Conservation (phyloP, 768 basidiomycete genomes). For the Hypholoma fasciculare region DNA sequence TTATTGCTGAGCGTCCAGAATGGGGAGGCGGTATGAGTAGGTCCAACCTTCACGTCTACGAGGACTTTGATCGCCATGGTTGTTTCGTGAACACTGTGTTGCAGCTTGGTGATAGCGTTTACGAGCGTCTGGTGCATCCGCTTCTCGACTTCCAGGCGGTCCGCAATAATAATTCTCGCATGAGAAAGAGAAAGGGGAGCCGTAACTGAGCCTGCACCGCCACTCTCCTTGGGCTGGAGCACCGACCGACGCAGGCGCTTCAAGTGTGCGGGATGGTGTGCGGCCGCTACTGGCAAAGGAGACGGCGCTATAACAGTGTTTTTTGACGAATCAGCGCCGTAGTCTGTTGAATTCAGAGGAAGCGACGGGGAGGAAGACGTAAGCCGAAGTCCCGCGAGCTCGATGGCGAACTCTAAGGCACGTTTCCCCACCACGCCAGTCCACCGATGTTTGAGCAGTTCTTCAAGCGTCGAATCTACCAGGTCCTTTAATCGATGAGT, state of each 20-base stretch:
- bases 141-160: slow-evolving; percentile 20
- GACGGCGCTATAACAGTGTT: neutral
- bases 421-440: slow-evolving; percentile 18
- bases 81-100: neutral
- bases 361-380: neutral
- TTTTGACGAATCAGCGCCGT: neutral
- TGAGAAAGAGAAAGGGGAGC: slow-evolving; percentile 2
- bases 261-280: slow-evolving; percentile 41
- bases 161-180: slow-evolving; percentile 21
- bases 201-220: neutral
- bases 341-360: neutral
- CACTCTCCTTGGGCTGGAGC: slow-evolving; percentile 16
- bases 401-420: slow-evolving; percentile 27
- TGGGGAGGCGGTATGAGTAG: neutral
- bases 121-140: slow-evolving; percentile 22
- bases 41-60: neutral
- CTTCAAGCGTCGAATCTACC: slow-evolving; percentile 28
- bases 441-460: slow-evolving; percentile 26
- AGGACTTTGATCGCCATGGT: neutral
- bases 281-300: slow-evolving; percentile 45
- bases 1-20: slow-evolving; percentile 8
- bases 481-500: slow-evolving; percentile 31
- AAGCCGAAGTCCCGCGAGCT: slow-evolving; percentile 26
- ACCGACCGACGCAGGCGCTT: slow-evolving; percentile 31
- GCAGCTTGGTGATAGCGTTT: slow-evolving; percentile 21